A percentile compares a stretch with the other conserved stretches of the same genome.
Evolutionary conservation across 164 flowering plant species (phyloP).

Genomic region (Malania oleifera): DNA sequence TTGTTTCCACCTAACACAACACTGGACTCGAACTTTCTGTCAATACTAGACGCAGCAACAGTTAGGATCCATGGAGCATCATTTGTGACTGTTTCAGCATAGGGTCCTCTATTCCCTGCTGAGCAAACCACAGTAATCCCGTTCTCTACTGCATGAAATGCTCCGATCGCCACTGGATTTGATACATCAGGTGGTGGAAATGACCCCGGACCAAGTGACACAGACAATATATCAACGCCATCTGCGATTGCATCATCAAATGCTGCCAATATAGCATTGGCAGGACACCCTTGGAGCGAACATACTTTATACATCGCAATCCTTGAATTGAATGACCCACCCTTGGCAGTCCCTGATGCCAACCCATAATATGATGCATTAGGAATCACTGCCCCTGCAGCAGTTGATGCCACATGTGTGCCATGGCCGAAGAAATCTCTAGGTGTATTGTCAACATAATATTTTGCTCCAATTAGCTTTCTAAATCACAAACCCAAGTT

Average conservation of each 20-base stretch:
- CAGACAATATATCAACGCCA: constrained; percentile 64
- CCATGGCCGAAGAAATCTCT: constrained; percentile 52
- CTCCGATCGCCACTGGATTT: constrained; percentile 70
- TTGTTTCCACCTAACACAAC: constrained; percentile 41
- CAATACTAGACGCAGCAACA: constrained; percentile 54
- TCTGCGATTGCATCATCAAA: constrained; percentile 72
- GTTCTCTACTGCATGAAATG: constrained; percentile 69
- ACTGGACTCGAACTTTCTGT: constrained; percentile 39
- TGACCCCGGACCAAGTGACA: constrained; percentile 49
- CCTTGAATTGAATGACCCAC: constrained; percentile 61
- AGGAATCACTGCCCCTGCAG: constrained; percentile 35
- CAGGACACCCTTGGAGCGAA: constrained; percentile 40
- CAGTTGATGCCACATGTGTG: constrained; percentile 52
- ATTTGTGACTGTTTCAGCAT: constrained; percentile 39
- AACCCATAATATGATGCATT: constrained; percentile 67
- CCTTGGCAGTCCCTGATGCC: constrained; percentile 64
- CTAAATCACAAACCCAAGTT: constrained; percentile 19
- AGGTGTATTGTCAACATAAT: constrained; percentile 26
- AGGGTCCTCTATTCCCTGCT: constrained; percentile 76
- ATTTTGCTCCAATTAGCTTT: constrained; percentile 61
- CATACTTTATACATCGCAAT: constrained; percentile 72
- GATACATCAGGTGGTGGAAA: constrained; percentile 19
- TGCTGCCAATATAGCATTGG: constrained; percentile 56
- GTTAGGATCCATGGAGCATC: constrained; percentile 83
- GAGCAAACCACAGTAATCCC: constrained; percentile 74